Evolutionary conservation across 179 eudicot genomes (phyloP), one percentile per base, ranked within the genome.

Genomic region (Pouteria campechiana): DNA sequence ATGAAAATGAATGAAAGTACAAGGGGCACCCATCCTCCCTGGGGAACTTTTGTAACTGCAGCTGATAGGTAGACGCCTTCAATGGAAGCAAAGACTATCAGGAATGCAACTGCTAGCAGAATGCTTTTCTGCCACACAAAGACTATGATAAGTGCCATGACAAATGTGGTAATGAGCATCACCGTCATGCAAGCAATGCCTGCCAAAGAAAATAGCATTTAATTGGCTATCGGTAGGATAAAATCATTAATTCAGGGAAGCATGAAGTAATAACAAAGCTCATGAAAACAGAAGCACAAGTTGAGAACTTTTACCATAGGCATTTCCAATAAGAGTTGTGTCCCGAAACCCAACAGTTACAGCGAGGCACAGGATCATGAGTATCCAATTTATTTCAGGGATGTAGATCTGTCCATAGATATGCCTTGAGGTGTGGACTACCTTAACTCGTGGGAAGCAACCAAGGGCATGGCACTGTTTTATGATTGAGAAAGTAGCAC

Each of bases 351-450:
- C 98, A 47, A 90, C 53, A 25, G 95, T 70, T 50, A 86, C 58
- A 18, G 90, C 72, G 41, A 90, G 83, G 53, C 90, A 76, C 24
- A 85, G 79, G 58, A 89, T 69, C 97, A 89, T 89, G 53, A 89
- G 89, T 38, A 90, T 86, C 98, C 98, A 90, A 32, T 90, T 90
- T 31, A 90, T 81, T 58, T 90, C 98, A 14, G 98, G 98, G 27
- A 90, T 86, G 41, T 90, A 90, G 42, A 90, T 86, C 60, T 86
- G 98, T 44, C 98, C 98, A 25, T 61, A 65, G 13, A 90, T 76
- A 52, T 86, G 79, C 53, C 54, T 86, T 30, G 98, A 90, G 41
- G 98, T 90, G 69, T 90, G 98, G 37, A 90, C 98, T 49, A 90
- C 78, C 69, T 90, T 90, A 37, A 89, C 93, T 21, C 97, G 65